A percentile compares a stretch with the other conserved stretches of the same genome.
These are phyloP conservation scores for Aspergillus fijiensis DNA, from an alignment of 2,329 filamentous ascomycete species.

Conservation along the genomic window DNA sequence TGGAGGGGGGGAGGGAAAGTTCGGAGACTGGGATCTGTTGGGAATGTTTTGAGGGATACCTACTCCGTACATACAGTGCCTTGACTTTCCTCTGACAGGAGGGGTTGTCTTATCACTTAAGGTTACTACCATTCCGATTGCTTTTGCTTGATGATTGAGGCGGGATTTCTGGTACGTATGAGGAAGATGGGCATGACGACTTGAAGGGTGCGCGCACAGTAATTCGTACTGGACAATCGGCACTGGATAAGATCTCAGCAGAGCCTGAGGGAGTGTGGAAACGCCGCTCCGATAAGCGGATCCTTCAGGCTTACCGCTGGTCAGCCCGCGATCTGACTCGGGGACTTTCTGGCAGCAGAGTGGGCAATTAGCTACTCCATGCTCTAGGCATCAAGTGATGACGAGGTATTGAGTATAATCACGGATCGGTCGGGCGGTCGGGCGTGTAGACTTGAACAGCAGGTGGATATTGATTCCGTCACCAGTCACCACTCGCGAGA, in stretches of 20 bases:
- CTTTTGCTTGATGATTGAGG: too few species aligned
- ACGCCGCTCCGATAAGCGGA: background rate
- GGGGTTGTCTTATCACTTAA: too few species aligned
- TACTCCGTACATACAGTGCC: too few species aligned
- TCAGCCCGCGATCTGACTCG: background rate
- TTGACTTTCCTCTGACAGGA: too few species aligned
- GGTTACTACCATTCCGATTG: too few species aligned
- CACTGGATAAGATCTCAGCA: too few species aligned
- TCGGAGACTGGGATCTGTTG: background rate
- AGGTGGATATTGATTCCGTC: conserved; percentile 2
- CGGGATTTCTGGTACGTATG: too few species aligned
- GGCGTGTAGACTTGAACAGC: background rate
- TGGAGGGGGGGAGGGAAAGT: background rate
- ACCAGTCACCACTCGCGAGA: background rate
- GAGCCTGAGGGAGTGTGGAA: too few species aligned
- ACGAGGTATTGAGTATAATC: background rate
- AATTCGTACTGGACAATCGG: too few species aligned
- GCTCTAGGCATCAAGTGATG: background rate
- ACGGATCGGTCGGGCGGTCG: background rate
- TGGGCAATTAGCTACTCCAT: too few species aligned
- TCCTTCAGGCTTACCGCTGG: background rate
- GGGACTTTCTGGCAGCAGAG: background rate
- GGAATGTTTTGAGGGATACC: background rate
- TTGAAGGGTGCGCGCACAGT: too few species aligned
- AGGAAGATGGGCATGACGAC: too few species aligned